These are phyloP conservation scores for Carex cristatella DNA, from an alignment of 176 grass and related monocot genomes.

Conservation along the genomic window DNA sequence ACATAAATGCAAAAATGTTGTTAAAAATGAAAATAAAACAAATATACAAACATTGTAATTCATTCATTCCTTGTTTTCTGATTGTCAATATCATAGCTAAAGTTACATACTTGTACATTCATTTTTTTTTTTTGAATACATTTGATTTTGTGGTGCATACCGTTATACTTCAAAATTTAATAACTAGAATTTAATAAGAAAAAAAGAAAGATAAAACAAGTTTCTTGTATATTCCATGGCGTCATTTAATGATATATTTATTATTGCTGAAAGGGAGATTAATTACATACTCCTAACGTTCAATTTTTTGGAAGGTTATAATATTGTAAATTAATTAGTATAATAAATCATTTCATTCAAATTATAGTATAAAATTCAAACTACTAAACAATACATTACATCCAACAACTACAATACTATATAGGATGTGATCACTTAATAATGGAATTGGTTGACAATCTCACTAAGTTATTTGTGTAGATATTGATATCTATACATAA, in stretches of 20 bases:
- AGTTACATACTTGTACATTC: neutral
- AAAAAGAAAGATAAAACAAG: neutral
- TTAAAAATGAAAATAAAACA: neutral
- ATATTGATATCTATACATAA: too few relatives aligned
- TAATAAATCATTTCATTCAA: neutral
- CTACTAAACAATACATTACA: too few relatives aligned
- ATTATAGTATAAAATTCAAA: too few relatives aligned
- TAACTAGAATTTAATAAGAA: too few relatives aligned
- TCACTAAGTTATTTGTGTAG: too few relatives aligned
- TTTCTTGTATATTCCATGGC: neutral
- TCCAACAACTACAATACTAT: too few relatives aligned
- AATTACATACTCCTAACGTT: neutral
- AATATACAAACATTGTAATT: neutral
- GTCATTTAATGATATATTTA: neutral
- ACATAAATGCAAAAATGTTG: neutral
- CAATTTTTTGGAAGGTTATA: neutral
- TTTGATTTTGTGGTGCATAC: neutral
- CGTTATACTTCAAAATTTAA: too few relatives aligned
- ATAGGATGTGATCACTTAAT: too few relatives aligned
- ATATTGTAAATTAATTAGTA: neutral
- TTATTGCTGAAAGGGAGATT: neutral
- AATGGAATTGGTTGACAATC: too few relatives aligned
- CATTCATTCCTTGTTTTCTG: neutral
- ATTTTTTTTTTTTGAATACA: neutral
- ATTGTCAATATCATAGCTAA: neutral